Base-by-base conservation (phyloP, 495 filamentous ascomycete species). In the Penicillium soppii region DNA sequence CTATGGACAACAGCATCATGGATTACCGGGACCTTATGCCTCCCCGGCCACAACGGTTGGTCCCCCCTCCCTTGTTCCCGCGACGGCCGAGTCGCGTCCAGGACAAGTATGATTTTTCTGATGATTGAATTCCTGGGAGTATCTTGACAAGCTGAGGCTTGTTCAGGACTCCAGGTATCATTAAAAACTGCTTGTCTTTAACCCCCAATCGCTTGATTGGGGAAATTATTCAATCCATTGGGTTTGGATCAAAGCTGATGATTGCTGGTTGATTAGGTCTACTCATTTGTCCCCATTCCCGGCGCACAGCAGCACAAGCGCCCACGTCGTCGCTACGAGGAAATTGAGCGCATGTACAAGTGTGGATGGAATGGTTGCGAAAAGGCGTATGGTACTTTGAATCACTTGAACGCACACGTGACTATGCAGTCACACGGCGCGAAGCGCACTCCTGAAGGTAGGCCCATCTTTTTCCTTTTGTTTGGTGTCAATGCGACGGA, bases 331-430 rank as follows among this genome's bases (percentile, higher is more conserved):
- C 83, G 94, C 26, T 98, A 96, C 61, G 94, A 98, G 73, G 94
- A 98, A 68, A 98, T 98, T 63, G 94, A 98, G 77, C 86, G 94
- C 51, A 98, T 98, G 94, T 98, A 98, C 75, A 97, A 96, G 71
- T 98, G 94, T 72, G 94, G 94, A 8, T 97, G 91, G 89, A 89
- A 96, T 53, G 92, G 92, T 4, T 98, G 94, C 67, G 94, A 97
- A 65, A 97, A 97, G 71, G 92, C 92, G 10, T 97, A 97, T 61
- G 92, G 92, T 48, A 97, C 92, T 20, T 73, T 97, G 48, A 97
- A 97, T 66, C 92, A 97, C 67, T 68, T 97, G 59, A 97, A 97
- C 59, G 92, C 92, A 25, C 92, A 97, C 62, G 92, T 97, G 42
- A 97, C 92, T 16, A 97, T 97, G 92, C 92, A 97, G 65, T 91